Evolutionary conservation across 2,329 filamentous ascomycete genomes (phyloP).

Genomic region (Niveomyces coronatus): DNA sequence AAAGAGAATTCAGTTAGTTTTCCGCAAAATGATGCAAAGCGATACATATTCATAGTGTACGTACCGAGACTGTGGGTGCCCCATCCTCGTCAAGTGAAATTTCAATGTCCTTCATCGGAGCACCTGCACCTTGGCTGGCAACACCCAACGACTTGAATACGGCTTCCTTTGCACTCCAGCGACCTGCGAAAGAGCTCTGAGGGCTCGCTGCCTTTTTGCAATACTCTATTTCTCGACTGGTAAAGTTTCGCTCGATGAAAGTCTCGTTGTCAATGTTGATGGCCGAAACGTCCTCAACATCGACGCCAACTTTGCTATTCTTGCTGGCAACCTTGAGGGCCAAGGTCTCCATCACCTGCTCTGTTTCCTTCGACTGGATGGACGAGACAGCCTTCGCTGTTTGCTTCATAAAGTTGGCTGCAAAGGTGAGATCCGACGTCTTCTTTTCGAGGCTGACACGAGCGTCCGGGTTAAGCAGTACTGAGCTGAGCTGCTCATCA

Average conservation of each 20-base stretch:
- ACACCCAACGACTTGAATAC: slow-evolving; percentile 97
- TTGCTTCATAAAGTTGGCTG: slow-evolving; percentile 57
- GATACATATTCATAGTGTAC: no score
- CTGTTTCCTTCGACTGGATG: slow-evolving; percentile 50
- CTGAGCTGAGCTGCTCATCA: slow-evolving; percentile 72
- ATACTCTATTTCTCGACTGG: slow-evolving; percentile 70
- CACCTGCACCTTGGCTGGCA: slow-evolving; percentile 75
- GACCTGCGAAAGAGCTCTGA: slow-evolving; percentile 84
- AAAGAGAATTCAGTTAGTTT: no score
- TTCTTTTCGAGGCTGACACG: slow-evolving; percentile 83
- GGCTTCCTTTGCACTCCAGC: slow-evolving; percentile 96
- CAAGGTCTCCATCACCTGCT: slow-evolving; percentile 67
- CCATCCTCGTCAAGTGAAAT: slow-evolving; percentile 73
- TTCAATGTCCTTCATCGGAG: slow-evolving; percentile 89
- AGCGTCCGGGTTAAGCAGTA: slow-evolving; percentile 90
- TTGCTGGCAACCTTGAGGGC: slow-evolving; percentile 47
- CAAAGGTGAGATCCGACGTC: slow-evolving; percentile 65
- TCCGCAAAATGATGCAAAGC: no score
- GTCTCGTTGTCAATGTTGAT: slow-evolving; percentile 92
- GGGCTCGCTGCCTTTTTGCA: slow-evolving; percentile 71
- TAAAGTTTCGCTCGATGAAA: slow-evolving; percentile 94
- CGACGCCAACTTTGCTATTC: slow-evolving; percentile 78
- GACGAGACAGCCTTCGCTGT: slow-evolving; percentile 42
- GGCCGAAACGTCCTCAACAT: slow-evolving; percentile 79
- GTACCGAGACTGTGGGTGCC: slow-evolving; percentile 75